Base-by-base conservation (phyloP, 2,329 filamentous ascomycete genomes). In the Xylaria sp. region DNA sequence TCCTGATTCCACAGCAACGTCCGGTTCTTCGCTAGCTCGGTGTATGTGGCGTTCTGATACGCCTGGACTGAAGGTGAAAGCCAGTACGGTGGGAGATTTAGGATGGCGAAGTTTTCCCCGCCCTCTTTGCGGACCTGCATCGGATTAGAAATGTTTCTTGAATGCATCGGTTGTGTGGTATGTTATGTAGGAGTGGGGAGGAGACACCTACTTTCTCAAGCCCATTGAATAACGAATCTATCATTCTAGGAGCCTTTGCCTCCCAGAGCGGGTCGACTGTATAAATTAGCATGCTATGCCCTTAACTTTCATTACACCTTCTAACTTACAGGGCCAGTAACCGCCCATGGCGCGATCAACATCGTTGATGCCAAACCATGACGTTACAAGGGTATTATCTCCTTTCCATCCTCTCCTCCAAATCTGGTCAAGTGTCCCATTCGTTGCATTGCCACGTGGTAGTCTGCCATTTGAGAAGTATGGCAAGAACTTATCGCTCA, bases 341-440 rank as follows among this genome's bases (percentile, higher is more conserved):
- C 68, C 68, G 5, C 68, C 68, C 65, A 70, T 68, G 1, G 65
- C 68, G 4, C 68, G 68, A 62, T 70, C 68, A 9, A 70, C 60
- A 47, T 70, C 68, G 6, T 70, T 70, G 44, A 70, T 68, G 16
- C 68, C 68, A 35, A 70, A 70, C 65, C 60, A 65, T 1, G 65
- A 57, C 13, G 54, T 61, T 27, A 70, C 35, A n/a, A 70, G 65
- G 21, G 65, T 70, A 37, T 65, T 12, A 16, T 9, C 13, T 9
- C 68, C 57, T 44, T 62, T 48, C 68, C 68, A 70, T 13, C 3
- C 25, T 54, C 57, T 57, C 60, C 50, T 37, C 35, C 25, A 25
- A 1, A 5, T 5, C 5, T 42, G 5, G 16, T 35, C 40, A 5
- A 53, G 3, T 23, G 60, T 58, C 12, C 12, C 58, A 18, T 48